These are phyloP conservation scores for Candolleomyces eurysporus DNA, from an alignment of 768 basidiomycete genomes.

Conservation along the genomic window DNA sequence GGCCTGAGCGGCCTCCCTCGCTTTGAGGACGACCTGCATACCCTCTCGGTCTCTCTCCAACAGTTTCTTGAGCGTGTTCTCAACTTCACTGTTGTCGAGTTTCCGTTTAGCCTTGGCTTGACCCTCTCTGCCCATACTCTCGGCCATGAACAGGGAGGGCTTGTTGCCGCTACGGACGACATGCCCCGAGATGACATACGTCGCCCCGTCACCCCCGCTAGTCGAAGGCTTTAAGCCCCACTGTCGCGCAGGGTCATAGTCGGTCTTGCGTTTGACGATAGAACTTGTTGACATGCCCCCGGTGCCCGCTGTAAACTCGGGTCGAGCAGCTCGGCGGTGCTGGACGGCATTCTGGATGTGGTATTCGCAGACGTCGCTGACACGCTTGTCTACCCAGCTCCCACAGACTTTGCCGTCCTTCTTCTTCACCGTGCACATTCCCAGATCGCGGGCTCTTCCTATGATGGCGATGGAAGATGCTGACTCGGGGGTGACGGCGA, in stretches of 20 bases:
- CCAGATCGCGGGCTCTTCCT: conserved; percentile 84
- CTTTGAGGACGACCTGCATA: conserved; percentile 59
- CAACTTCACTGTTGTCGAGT: conserved; percentile 55
- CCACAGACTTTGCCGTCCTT: conserved; percentile 81
- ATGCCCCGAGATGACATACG: conserved; percentile 83
- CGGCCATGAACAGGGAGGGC: conserved; percentile 52
- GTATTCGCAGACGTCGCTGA: conserved; percentile 87
- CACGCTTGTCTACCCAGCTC: conserved; percentile 89
- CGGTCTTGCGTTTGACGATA: conserved; percentile 50
- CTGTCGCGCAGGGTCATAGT: conserved; percentile 68
- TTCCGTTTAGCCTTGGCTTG: conserved; percentile 74
- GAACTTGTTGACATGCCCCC: conserved; percentile 62
- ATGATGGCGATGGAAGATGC: conserved; percentile 79
- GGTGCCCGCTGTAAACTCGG: conserved; percentile 89
- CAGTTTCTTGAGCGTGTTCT: conserved; percentile 57
- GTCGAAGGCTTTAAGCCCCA: conserved; percentile 67
- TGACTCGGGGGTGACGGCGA: conserved; percentile 85
- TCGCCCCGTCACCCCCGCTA: conserved; percentile 41
- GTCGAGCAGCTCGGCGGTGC: conserved; percentile 65
- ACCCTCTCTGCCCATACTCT: conserved; percentile 76
- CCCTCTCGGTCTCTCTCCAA: conserved; percentile 67
- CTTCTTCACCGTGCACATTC: conserved; percentile 76
- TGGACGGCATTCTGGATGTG: conserved; percentile 85
- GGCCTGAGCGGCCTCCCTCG: conserved; percentile 40
- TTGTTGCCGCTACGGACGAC: conserved; percentile 53